Evolutionary conservation across 2,329 filamentous ascomycete genomes (phyloP).

Genomic region (Aspergillus ruber): DNA sequence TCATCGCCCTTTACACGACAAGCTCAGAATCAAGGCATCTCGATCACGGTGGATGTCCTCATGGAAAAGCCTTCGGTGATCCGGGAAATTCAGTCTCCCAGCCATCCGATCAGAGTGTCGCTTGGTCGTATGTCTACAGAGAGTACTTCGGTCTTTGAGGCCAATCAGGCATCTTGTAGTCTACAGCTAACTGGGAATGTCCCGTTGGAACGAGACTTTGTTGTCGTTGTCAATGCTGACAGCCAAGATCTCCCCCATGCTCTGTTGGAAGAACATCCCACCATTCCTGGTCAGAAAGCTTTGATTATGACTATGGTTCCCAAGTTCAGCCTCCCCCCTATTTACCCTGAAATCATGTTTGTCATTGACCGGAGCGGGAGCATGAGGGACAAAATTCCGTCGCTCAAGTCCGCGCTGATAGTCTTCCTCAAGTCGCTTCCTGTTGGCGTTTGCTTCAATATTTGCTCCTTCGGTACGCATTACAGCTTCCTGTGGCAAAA

Average conservation of each 20-base stretch:
- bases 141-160: slow-evolving; percentile 42
- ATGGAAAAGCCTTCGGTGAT: slow-evolving; percentile 54
- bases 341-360: slow-evolving; percentile 61
- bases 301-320: slow-evolving; percentile 67
- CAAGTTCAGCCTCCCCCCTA: slow-evolving; percentile 56
- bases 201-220: slow-evolving; percentile 57
- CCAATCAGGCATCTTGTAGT: slow-evolving; percentile 57
- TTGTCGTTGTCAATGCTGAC: slow-evolving; percentile 58
- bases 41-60: slow-evolving; percentile 54
- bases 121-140: slow-evolving; percentile 54
- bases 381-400: slow-evolving; percentile 43
- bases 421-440: slow-evolving; percentile 57
- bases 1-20: neutral
- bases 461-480: slow-evolving; percentile 51
- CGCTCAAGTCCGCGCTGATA: slow-evolving; percentile 46
- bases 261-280: slow-evolving; percentile 60
- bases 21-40: slow-evolving; percentile 34
- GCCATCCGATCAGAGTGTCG: slow-evolving; percentile 60
- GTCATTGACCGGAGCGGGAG: slow-evolving; percentile 66
- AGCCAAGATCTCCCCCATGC: slow-evolving; percentile 57
- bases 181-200: slow-evolving; percentile 41
- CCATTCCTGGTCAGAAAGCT: slow-evolving; percentile 55
- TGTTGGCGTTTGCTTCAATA: slow-evolving; percentile 50
- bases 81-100: slow-evolving; percentile 58
- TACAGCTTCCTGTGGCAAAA: slow-evolving; percentile 44